Evolutionary conservation across 139 green algal species (phyloP).

Genomic region (Micractinium sp.): DNA sequence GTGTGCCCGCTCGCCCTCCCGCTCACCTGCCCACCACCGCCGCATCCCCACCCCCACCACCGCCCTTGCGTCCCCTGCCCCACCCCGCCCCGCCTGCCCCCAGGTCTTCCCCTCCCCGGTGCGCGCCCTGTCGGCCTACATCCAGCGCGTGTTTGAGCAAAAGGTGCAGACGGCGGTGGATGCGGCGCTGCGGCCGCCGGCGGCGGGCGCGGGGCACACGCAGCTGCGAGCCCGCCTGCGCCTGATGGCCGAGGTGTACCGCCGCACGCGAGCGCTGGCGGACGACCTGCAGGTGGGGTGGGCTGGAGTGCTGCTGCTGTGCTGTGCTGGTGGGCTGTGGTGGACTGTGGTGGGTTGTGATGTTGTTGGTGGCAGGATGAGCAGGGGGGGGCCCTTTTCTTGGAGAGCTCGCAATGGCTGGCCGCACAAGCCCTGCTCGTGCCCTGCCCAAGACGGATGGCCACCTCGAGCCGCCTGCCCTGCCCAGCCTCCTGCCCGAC

Average conservation of each 20-base stretch:
- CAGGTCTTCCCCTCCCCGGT: constrained; percentile 54
- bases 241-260: constrained; percentile 63
- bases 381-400: neutral
- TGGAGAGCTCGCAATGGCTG: neutral
- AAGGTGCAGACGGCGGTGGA: constrained; percentile 59
- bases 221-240: constrained; percentile 53
- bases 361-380: neutral
- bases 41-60: neutral
- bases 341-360: constrained; percentile 17
- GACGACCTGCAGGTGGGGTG: constrained; percentile 40
- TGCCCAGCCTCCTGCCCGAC: neutral
- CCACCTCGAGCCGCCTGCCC: neutral
- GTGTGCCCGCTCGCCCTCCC: no score
- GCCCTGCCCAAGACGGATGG: neutral
- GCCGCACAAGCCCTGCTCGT: neutral
- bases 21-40: neutral
- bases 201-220: neutral
- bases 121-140: constrained; percentile 48
- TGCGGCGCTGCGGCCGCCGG: constrained; percentile 47
- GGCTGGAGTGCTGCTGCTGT: neutral
- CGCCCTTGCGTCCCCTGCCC: neutral
- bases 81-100: neutral
- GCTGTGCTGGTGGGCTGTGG: neutral
- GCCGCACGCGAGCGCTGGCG: constrained; percentile 50
- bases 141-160: constrained; percentile 72